Evolutionary conservation across 2,329 filamentous ascomycete genomes (phyloP), one percentile per base, ranked within the genome.

Genomic region (Apiospora marii): DNA sequence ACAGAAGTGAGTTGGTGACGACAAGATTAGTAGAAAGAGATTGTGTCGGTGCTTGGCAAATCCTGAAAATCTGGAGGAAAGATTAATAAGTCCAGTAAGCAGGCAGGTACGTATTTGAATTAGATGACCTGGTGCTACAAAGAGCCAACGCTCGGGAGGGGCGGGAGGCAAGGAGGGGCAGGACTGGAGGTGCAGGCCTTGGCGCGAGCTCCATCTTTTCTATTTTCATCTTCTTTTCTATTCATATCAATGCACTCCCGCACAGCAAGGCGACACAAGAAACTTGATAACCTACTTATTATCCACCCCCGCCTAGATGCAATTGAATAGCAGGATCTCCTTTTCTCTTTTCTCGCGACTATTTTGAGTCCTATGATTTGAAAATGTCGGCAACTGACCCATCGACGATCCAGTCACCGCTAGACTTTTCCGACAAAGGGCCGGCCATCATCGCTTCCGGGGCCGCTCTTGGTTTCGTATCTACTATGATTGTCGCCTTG

Each of bases 341-440:
- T 49, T 49, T 22, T 2, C 22, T 49, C 48, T 49, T 24, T 49
- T 24, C 48, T 49, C 48, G 24, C 8, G 19, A 6, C 8, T 24
- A 49, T 49, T 24, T 49, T n/a, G 22, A 49, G 48, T 49, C 22
- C 22, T 10, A 49, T 24, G 48, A 49, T 49, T 49, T 5, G 8
- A 49, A 49, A 49, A 49, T 49, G 48, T 49, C 48, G 48, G 24
- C 48, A 49, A 46, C 49, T 48, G 70, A 67, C 41, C 30, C 70
- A 46, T 71, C 70, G 58, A 34, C 34, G n/a, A 67, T 67, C 22
- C 70, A 72, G 64, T n/a, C 64, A n/a, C 64, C 70, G 22, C 34
- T 72, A 24, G 64, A 72, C 44, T 72, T 68, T 37, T 68, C 58
- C 14, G 44, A 72, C 19, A 72, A 22, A 16, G 70, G 70, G 19